Evolutionary conservation across 2,329 filamentous ascomycete genomes (phyloP), one percentile per base, ranked within the genome.

Genomic region (Fusarium nisikadoi): DNA sequence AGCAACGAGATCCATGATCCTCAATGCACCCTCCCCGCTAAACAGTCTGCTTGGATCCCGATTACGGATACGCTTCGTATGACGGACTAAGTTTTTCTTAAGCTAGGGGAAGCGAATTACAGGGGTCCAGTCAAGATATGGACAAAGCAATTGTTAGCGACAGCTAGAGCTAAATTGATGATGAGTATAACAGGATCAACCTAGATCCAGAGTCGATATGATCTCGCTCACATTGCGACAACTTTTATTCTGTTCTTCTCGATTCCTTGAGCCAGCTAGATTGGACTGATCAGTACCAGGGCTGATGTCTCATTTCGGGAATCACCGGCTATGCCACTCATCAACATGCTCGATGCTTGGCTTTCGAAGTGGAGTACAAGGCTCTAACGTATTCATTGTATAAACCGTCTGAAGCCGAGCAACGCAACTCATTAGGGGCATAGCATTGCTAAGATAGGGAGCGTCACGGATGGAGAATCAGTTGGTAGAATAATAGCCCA

Each of bases 371-470:
- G 52, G 62, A 29, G 31, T 33, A 29, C 41, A 17, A 11, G 16
- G 6, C 39, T 13, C n/a, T 31, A 25, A 17, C 17, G 39, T 13
- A 20, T n/a, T 45, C 12, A 17, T 35, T 33, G 12, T 20, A 31
- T 66, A 31, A 41, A 45, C 70, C 70, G 70, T 27, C 23, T 53
- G 8, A 62, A 72, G 60, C 70, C 65, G 70, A 58, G n/a, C 19
- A 45, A 72, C 19, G 16, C 20, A 61, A 62, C 10, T 11, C 27
- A 33, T 29, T 23, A 39, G 20, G 31, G 19, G 1, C 0, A 17
- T 2, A 13, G 1, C 20, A 23, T 12, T 3, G 1, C 17, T 27
- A 4, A 31, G 3, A 31, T 17, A 2, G 14, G 7, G 5, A n/a
- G 7, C 3, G 14, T 29, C 43, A 27, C 3, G 3, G 27, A 31